These are phyloP conservation scores for Agaricus subrufescens DNA, from an alignment of 768 basidiomycete species.

Conservation along the genomic window DNA sequence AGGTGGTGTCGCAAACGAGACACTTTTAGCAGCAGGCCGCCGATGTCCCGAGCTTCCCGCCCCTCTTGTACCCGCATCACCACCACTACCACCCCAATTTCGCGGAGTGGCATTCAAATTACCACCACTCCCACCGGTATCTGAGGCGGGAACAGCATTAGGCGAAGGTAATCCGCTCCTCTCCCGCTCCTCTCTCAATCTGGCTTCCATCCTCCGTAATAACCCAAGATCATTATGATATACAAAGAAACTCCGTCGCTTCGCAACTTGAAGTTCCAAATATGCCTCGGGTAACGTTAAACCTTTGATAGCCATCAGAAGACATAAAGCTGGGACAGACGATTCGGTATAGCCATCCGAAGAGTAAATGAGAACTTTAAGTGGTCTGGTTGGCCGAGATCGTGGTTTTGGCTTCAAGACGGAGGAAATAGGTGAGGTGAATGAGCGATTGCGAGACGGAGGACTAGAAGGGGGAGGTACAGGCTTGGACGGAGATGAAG, in stretches of 20 bases:
- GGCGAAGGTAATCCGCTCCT: conserved; percentile 9
- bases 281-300: conserved; percentile 85
- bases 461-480: background rate
- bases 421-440: conserved; percentile 25
- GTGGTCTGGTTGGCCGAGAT: conserved; percentile 46
- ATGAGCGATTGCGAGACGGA: conserved; percentile 26
- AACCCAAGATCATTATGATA: conserved; percentile 78
- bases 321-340: conserved; percentile 78
- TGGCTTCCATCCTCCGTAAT: conserved; percentile 63
- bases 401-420: conserved; percentile 17
- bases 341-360: conserved; percentile 93
- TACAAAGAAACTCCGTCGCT: conserved; percentile 85
- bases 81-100: conserved; percentile 8
- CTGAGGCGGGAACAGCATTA: too few relatives aligned
- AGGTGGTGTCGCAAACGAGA: conserved; percentile 38
- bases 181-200: conserved; percentile 38
- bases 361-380: conserved; percentile 77
- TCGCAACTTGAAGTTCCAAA: conserved; percentile 80
- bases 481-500: conserved; percentile 17
- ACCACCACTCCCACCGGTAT: conserved; percentile 13
- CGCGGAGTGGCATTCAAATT: background rate
- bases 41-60: conserved; percentile 17
- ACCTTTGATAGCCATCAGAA: conserved; percentile 74
- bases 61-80: conserved; percentile 17
- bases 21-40: conserved; percentile 42